Evolutionary conservation across 805 yeast genomes (phyloP).

Genomic region (Wickerhamiella kazuoi): DNA sequence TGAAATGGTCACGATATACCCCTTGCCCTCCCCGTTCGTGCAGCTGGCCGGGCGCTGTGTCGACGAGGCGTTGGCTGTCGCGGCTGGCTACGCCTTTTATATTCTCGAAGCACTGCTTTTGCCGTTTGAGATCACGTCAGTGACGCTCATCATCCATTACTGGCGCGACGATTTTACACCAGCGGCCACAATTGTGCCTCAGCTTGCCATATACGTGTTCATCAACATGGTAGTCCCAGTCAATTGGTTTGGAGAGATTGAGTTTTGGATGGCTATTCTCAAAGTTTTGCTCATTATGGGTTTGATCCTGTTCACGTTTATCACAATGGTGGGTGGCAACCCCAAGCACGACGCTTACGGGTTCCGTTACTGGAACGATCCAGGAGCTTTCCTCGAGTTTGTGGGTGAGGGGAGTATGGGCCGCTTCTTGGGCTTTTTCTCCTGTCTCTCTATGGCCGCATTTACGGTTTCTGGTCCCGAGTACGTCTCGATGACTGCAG

Average conservation of each 20-base stretch:
- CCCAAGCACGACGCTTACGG: conserved; percentile 50
- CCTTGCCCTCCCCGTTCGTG: conserved; percentile 62
- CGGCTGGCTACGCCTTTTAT: conserved; percentile 70
- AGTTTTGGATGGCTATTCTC: conserved; percentile 60
- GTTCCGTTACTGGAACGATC: conserved; percentile 36
- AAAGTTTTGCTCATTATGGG: conserved; percentile 64
- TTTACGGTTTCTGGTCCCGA: conserved; percentile 81
- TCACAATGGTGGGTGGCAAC: conserved; percentile 79
- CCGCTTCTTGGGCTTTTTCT: conserved; percentile 52
- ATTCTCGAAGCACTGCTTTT: conserved; percentile 57
- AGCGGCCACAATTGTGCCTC: conserved; percentile 50
- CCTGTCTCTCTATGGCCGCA: conserved; percentile 51
- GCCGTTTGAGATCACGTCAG: conserved; percentile 72
- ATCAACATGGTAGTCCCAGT: conserved; percentile 56
- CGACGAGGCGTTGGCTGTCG: conserved; percentile 57
- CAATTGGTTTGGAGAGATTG: conserved; percentile 59
- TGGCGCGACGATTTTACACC: conserved; percentile 68
- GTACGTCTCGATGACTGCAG: conserved; percentile 68
- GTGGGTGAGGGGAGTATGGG: conserved; percentile 57
- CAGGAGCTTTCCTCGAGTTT: conserved; percentile 41
- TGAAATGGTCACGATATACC: conserved; percentile 62
- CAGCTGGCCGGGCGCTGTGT: conserved; percentile 57
- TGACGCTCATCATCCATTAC: conserved; percentile 57
- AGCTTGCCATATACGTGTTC: conserved; percentile 40
- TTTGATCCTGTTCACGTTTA: conserved; percentile 51